A percentile compares a stretch with the other conserved stretches of the same genome.
Conservation (phyloP, 2,329 filamentous ascomycete species). For the Neonectria neomacrospora region DNA sequence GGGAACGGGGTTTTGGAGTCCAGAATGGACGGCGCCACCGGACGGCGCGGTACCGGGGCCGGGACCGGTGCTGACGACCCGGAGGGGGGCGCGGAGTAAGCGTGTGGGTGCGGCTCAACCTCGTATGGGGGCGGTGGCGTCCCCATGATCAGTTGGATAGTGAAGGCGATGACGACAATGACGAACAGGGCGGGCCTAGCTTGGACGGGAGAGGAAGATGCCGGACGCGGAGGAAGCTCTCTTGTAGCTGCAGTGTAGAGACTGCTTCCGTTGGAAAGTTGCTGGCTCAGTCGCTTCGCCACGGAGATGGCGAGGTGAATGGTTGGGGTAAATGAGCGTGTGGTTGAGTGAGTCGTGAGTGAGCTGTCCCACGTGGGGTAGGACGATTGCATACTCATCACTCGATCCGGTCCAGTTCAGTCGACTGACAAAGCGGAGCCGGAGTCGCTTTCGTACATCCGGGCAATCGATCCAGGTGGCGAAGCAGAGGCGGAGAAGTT, state of each 20-base stretch:
- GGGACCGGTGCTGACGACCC: conserved; percentile 2
- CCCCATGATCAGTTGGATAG: conserved; percentile 3
- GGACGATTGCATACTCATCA: conserved; percentile 2
- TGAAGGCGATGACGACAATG: conserved; percentile 1
- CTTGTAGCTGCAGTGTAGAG: not conserved
- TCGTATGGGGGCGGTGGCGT: conserved; percentile 25
- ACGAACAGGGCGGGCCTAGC: not conserved
- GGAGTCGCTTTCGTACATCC: not conserved
- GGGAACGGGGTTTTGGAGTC: conserved; percentile 17
- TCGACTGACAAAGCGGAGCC: conserved; percentile 3
- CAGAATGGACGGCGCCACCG: conserved; percentile 8
- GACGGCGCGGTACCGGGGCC: not conserved
- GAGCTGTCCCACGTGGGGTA: conserved; percentile 19
- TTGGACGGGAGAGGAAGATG: not conserved
- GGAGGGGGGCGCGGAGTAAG: conserved; percentile 1
- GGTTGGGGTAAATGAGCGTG: conserved; percentile 1
- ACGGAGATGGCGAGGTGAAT: not conserved
- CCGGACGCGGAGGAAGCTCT: not conserved
- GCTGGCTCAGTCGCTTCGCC: not conserved
- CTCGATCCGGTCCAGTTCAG: not conserved
- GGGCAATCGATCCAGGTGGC: not conserved
- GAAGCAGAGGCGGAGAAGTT: not conserved
- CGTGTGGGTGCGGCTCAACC: conserved; percentile 14
- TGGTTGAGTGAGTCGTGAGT: not conserved
- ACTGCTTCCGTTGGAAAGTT: not conserved